Conservation (phyloP, 179 eudicot genomes). For the Amaranthus tricolor region DNA sequence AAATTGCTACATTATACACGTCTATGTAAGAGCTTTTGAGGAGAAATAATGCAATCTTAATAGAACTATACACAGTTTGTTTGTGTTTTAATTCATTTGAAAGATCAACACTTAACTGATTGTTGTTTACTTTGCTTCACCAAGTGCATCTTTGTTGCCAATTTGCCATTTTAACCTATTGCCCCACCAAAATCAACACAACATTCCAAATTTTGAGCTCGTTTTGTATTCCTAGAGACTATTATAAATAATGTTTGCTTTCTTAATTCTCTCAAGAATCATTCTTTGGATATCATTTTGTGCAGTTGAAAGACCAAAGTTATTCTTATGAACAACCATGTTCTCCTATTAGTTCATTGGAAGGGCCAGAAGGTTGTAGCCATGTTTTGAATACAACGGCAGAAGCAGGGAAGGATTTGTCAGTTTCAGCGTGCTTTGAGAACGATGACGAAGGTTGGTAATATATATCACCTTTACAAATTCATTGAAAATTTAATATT, state of each 20-base stretch:
- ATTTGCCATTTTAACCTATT: not conserved
- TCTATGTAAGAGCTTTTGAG: too few relatives aligned
- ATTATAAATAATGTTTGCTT: not conserved
- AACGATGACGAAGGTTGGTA: slow-evolving; percentile 30
- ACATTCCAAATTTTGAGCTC: not conserved
- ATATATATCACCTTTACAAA: not conserved
- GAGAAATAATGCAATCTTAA: too few relatives aligned
- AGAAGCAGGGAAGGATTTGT: slow-evolving; percentile 8
- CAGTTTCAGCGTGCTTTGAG: slow-evolving; percentile 11
- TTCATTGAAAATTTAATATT: not conserved
- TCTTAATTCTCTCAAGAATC: not conserved
- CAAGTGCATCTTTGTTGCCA: not conserved
- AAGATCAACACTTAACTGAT: not conserved
- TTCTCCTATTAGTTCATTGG: slow-evolving; percentile 37
- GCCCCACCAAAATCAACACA: too few relatives aligned
- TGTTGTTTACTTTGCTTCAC: not conserved
- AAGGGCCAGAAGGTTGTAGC: slow-evolving; percentile 35
- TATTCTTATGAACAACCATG: slow-evolving; percentile 24
- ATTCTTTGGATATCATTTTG: slow-evolving; percentile 3
- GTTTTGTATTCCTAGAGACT: too few relatives aligned
- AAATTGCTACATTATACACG: too few relatives aligned
- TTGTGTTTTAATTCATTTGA: not conserved
- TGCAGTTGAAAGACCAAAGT: slow-evolving; percentile 24
- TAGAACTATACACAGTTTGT: not conserved
- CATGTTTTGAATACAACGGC: not conserved